These are phyloP conservation scores for Butyriboletus loyo DNA, from an alignment of 768 basidiomycete genomes.

Conservation along the genomic window DNA sequence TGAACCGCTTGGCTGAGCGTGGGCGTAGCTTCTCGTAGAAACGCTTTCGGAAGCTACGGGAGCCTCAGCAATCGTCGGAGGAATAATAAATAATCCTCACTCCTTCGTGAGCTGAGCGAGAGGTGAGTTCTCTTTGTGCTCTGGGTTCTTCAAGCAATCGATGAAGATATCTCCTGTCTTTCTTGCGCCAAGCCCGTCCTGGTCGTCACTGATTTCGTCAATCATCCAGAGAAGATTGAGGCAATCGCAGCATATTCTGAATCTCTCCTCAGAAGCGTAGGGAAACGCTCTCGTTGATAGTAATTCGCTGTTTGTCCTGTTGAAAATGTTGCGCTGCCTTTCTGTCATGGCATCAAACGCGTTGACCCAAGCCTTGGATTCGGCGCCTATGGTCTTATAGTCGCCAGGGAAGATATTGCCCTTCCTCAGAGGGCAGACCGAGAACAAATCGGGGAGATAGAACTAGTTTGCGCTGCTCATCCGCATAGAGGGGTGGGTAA, in stretches of 20 bases:
- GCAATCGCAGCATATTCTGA: slow-evolving; percentile 62
- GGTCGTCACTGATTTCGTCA: slow-evolving; percentile 69
- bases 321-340: slow-evolving; percentile 53
- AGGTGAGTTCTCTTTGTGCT: slow-evolving; percentile 54
- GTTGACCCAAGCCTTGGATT: slow-evolving; percentile 62
- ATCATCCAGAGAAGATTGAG: slow-evolving; percentile 61
- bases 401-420: slow-evolving; percentile 51
- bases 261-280: slow-evolving; percentile 53
- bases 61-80: not conserved
- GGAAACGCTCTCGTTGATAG: slow-evolving; percentile 61
- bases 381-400: slow-evolving; percentile 52
- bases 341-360: slow-evolving; percentile 57
- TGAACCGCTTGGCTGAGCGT: slow-evolving; percentile 41
- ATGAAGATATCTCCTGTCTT: slow-evolving; percentile 51
- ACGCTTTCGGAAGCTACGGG: slow-evolving; percentile 50
- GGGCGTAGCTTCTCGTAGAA: slow-evolving; percentile 44
- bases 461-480: slow-evolving; percentile 31
- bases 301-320: slow-evolving; percentile 58
- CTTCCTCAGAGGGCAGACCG: slow-evolving; percentile 42
- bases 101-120: slow-evolving; percentile 60
- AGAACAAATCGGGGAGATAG: slow-evolving; percentile 55
- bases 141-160: slow-evolving; percentile 48
- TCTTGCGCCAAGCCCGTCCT: slow-evolving; percentile 52
- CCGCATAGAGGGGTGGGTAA: not conserved
- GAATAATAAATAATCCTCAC: slow-evolving; percentile 33